Evolutionary conservation across 768 basidiomycete genomes (phyloP).

Genomic region (Megacollybia marginata): DNA sequence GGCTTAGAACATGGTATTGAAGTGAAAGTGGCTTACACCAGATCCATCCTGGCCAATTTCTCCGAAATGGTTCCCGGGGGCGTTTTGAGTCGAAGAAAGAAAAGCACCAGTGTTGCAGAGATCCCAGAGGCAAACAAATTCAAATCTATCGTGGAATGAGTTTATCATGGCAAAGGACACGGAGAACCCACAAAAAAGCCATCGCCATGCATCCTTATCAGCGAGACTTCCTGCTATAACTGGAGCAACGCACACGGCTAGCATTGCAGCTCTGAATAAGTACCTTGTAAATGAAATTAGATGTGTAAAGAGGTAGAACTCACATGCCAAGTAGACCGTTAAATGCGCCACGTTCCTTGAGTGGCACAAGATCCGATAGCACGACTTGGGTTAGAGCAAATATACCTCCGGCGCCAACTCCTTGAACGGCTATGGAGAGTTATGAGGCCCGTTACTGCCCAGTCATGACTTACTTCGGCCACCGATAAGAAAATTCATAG

Average conservation of each 20-base stretch:
- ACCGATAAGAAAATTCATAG: conserved; percentile 15
- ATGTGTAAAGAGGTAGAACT: background rate
- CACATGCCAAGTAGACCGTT: background rate
- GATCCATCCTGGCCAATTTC: background rate
- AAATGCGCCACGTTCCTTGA: background rate
- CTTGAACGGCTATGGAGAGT: background rate
- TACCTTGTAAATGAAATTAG: background rate
- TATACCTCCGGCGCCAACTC: background rate
- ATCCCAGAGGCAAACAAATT: background rate
- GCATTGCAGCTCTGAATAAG: background rate
- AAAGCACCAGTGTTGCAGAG: background rate
- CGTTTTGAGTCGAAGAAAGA: background rate
- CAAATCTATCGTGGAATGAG: background rate
- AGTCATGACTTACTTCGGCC: background rate
- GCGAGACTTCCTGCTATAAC: background rate
- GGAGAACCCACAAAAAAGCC: background rate
- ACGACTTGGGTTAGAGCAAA: background rate
- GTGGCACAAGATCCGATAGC: background rate
- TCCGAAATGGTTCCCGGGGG: background rate
- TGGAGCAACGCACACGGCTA: background rate
- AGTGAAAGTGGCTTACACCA: conserved; percentile 2
- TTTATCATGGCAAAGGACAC: background rate
- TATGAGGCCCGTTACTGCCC: background rate
- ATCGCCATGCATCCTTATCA: background rate
- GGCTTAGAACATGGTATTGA: background rate